Evolutionary conservation across 2,329 filamentous ascomycete species (phyloP), one percentile per base, ranked within the genome.

Genomic region (Rutstroemia sp.): DNA sequence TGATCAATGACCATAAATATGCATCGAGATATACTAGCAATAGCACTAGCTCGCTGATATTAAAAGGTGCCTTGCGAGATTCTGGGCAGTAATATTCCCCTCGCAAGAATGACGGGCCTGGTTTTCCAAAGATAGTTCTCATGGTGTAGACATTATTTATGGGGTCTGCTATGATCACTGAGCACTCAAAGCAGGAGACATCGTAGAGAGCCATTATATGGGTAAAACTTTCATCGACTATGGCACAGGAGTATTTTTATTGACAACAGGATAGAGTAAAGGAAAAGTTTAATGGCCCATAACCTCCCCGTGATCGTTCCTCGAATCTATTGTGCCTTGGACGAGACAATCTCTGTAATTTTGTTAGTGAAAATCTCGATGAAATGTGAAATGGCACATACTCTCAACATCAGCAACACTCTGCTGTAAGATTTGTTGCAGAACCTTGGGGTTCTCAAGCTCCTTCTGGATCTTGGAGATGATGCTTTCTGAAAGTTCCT

Each of bases 391-490:
- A 16, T n/a, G 42, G 19, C 25, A 73, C 83, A 73, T 80, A 96
- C 92, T 92, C 86, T 99, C 94, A 72, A 99, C 86, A 75, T 99
- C 94, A 63, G 87, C 78, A 71, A 99, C 83, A 75, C 91, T 96
- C 83, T 99, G 94, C 79, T 94, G 88, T 68, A 99, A 85, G 71
- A 99, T 96, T 80, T 96, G 91, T 82, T 96, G 90, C 69, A 99
- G 86, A 65, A 87, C 82, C 85, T 92, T 97, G 74, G 95, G 94
- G 83, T 88, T 96, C 83, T 96, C 90, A 58, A 99, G 85, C 82
- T 97, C 92, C 85, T 97, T 97, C 77, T 89, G 87, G 72, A 97
- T 94, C 85, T 96, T 99, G 80, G 88, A 85, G 71, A 99, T 97
- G 75, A 99, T 81, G 74, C 79, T 84, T 72, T 95, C 86, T 63